Base-by-base conservation (phyloP, 148 eudicot genomes). In the Heliamphora exappendiculata region DNA sequence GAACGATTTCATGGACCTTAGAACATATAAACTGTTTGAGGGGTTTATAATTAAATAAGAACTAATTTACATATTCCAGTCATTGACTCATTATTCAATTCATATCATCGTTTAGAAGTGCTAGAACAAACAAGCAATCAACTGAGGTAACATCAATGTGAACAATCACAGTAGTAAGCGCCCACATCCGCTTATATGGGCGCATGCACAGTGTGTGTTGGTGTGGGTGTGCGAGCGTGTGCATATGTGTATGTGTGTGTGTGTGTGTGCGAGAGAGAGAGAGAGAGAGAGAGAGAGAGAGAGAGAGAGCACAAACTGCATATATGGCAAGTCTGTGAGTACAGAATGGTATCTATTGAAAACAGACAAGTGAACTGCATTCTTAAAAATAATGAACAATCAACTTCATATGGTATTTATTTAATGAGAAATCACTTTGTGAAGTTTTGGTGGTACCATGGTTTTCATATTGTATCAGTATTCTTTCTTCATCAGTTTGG, bases 241-340 rank as follows among this genome's bases (percentile, higher is more conserved):
- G 6, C 17, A 2, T 44, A n/a, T 22, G 67, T 36, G 44, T 20
- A 1, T 64, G 45, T 64, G 44, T 64, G 41, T 34, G 44, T 16
- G 39, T 1, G 22, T 17, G 10, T 14, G 41, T 2, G 58, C 8
- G 5, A 17, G 58, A 5, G 60, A 55, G 60, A 55, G 60, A 55
- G 60, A 55, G 68, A 64, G 41, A 16, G 22, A 14, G 44, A 64
- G 68, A 64, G 68, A 64, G 24, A 64, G n/a, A n/a, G n/a, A n/a
- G n/a, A n/a, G n/a, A n/a, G n/a, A n/a, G n/a, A n/a, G n/a, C n/a
- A n/a, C n/a, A 3, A 26, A 22, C 63, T 53, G 57, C 19, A 33
- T 63, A 33, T 10, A 63, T 12, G 0, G 24, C 11, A 12, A 34
- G 31, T 2, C 8, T 33, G 50, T 72, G 51, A 53, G 54, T 3